Evolutionary conservation across 352 stramenopile species (phyloP).

Genomic region (Globisporangium cystogenes): DNA sequence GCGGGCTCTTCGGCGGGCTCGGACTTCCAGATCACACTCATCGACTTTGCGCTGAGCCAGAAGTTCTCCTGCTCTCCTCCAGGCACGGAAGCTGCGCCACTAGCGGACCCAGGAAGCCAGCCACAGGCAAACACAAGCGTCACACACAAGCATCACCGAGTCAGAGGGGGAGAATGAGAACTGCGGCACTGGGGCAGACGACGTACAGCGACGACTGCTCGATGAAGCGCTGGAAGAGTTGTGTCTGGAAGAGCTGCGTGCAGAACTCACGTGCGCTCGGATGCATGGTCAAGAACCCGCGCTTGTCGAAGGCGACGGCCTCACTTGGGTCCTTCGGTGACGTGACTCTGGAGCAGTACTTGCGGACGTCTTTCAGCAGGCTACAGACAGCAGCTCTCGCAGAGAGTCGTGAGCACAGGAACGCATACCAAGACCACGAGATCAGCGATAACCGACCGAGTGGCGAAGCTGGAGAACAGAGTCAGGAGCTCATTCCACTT

Average conservation of each 20-base stretch:
- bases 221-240: conserved; percentile 68
- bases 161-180: background rate
- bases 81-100: background rate
- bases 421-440: background rate
- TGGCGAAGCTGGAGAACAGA: conserved; percentile 45
- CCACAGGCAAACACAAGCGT: background rate
- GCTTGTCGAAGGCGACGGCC: conserved; percentile 38
- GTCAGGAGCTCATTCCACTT: conserved; percentile 56
- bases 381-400: conserved; percentile 12
- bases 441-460: conserved; percentile 22
- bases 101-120: background rate
- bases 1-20: conserved; percentile 24
- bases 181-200: conserved; percentile 4
- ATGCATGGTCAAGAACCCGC: conserved; percentile 48
- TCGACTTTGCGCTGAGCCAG: conserved; percentile 34
- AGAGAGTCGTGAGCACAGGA: background rate
- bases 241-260: conserved; percentile 63
- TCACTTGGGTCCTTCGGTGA: conserved; percentile 4
- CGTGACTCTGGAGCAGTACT: conserved; percentile 33
- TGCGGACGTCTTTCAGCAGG: conserved; percentile 55
- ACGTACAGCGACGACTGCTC: conserved; percentile 28
- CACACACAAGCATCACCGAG: background rate
- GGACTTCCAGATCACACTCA: conserved; percentile 37
- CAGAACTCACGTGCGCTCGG: conserved; percentile 58
- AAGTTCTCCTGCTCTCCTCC: conserved; percentile 36